Base-by-base conservation (phyloP, 495 filamentous ascomycete species). In the Daldinia decipiens region DNA sequence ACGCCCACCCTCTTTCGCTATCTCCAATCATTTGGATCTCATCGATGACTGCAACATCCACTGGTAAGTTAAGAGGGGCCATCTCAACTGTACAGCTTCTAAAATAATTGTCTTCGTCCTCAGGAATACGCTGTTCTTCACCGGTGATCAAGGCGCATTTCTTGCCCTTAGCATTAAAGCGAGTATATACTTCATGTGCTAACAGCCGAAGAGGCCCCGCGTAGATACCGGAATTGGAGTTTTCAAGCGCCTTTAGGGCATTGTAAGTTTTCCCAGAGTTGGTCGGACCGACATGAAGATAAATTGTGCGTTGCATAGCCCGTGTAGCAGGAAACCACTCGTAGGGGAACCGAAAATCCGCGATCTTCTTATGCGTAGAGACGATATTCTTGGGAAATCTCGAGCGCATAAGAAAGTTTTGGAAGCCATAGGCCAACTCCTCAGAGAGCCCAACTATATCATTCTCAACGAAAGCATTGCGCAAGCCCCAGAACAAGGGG, bases 191-290 rank as follows among this genome's bases (percentile, higher is more conserved):
- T 80, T 99, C 96, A 77, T 98, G 93, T 8, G 96, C 96, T 21
- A 99, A 87, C 40, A 99, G 80, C 17, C 96, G 87, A 52, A 99
- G 81, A 0, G 96, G 96, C 1, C 96, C 96, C 36, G 95, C 93
- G 76, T 97, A 99, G 59, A 97, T 88, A 13, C 96, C 96, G 21
- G 83, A 85, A 43, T 89, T 85, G 29, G 90, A 88, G 36, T 86
- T 80, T 77, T 96, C 90, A 8, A 99, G 87, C n/a, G 91, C 86
- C 79, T 97, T 90, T 57, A 99, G 79, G 4, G 96, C 96, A 77
- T 93, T 90, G 78, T 98, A 98, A 2, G 96, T 99, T 81, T 99
- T 99, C 62, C 96, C 96, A 5, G 94, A 98, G 79, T 99, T 99
- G 2, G 96, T 99, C 0, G 96, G 96, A 1, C 96, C 96, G 51